Conservation (phyloP, 176 grass and related monocot genomes). For the Dactylis glomerata region DNA sequence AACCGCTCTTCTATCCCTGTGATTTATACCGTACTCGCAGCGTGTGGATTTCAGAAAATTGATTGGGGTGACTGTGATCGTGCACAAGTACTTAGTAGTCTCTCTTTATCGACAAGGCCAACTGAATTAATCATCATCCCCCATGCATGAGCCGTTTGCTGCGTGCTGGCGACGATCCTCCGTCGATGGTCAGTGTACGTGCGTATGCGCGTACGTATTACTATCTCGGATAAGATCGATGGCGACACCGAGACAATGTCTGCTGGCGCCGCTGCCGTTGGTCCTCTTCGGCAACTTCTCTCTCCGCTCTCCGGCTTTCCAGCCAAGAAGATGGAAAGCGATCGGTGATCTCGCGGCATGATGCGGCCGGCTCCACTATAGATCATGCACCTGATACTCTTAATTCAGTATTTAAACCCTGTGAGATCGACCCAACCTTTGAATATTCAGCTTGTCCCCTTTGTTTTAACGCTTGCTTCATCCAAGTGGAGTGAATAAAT, state of each 20-base stretch:
- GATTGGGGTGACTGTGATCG: too few species aligned
- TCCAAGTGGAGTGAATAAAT: neutral
- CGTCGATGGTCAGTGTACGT: neutral
- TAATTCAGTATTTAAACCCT: neutral
- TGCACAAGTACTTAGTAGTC: too few species aligned
- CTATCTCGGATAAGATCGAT: conserved; percentile 25
- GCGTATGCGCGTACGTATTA: neutral
- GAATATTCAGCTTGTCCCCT: neutral
- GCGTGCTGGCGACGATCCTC: neutral
- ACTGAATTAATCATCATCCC: neutral
- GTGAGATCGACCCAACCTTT: neutral
- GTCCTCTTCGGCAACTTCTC: neutral
- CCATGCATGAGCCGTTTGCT: too few species aligned
- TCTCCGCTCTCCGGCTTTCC: neutral
- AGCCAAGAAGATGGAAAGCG: neutral
- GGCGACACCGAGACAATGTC: neutral
- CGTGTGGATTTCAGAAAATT: too few species aligned
- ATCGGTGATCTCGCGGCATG: neutral
- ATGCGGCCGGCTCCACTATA: neutral
- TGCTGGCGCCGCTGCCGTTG: neutral
- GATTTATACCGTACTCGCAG: too few species aligned
- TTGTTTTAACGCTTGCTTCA: too few species aligned
- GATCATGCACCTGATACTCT: neutral
- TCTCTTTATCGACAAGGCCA: too few species aligned
- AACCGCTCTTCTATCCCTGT: too few species aligned